Percentiles rank a stretch among this genome's conserved stretches.
Conservation (phyloP, 805 yeast species). For the Lipomyces orientalis region DNA sequence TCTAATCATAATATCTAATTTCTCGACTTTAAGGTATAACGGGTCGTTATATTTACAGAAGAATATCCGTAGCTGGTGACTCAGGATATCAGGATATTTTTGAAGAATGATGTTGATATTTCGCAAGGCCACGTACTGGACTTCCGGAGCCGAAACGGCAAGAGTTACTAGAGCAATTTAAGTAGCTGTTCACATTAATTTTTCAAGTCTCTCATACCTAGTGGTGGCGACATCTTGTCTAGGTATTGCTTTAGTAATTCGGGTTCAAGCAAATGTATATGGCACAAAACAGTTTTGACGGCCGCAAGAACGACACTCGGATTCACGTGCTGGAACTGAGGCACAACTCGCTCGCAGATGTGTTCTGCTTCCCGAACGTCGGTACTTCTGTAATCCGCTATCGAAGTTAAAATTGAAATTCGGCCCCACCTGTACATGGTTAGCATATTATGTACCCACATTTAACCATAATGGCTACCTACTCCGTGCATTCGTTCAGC, state of each 20-base stretch:
- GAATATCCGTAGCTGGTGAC: constrained; percentile 83
- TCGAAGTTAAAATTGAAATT: constrained; percentile 80
- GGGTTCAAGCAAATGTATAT: constrained; percentile 55
- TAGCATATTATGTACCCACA: background rate
- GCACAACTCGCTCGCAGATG: constrained; percentile 86
- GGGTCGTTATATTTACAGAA: constrained; percentile 91
- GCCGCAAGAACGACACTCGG: constrained; percentile 92
- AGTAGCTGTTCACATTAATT: background rate
- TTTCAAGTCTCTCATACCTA: constrained; percentile 18
- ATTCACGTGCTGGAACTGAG: constrained; percentile 95
- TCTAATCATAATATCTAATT: constrained; percentile 81
- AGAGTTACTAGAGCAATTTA: constrained; percentile 70
- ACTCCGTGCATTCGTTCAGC: constrained; percentile 92
- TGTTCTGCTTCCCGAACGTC: constrained; percentile 73
- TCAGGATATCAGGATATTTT: constrained; percentile 79
- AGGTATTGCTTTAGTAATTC: constrained; percentile 37
- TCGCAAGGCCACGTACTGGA: constrained; percentile 90
- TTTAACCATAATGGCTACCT: background rate
- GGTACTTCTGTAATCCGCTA: constrained; percentile 69
- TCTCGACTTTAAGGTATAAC: constrained; percentile 92
- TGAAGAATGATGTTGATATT: constrained; percentile 89
- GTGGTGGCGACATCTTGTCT: constrained; percentile 43
- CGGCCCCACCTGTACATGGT: constrained; percentile 74
- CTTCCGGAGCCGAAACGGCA: constrained; percentile 88
- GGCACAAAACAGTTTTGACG: constrained; percentile 77